Percentiles rank a stretch among this genome's conserved stretches.
These are phyloP conservation scores for Mantamonas sphyraenae DNA, from an alignment of 78 protist genomes.

Conservation along the genomic window DNA sequence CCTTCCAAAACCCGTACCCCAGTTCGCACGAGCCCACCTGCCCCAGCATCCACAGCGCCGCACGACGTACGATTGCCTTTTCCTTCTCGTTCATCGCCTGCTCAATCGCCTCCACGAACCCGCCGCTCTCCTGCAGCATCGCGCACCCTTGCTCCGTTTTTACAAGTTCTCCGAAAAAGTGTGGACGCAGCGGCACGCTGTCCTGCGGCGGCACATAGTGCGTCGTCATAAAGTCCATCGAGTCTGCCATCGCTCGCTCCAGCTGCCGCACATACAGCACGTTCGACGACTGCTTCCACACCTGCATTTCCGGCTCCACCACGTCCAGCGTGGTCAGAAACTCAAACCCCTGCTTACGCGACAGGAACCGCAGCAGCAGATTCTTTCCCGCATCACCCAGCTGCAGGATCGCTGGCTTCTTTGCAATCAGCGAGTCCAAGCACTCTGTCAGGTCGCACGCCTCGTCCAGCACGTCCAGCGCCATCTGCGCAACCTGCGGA, in stretches of 20 bases:
- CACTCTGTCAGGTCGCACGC: neutral
- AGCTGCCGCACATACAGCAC: neutral
- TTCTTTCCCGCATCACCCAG: neutral
- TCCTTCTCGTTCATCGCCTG: neutral
- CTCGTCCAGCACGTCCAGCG: neutral
- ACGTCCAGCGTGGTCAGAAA: neutral
- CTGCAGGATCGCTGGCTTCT: conserved; percentile 3
- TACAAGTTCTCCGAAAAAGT: neutral
- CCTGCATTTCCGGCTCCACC: neutral
- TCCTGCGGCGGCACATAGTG: neutral
- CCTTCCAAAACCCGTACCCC: too few species aligned
- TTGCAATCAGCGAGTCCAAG: neutral
- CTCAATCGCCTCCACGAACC: neutral
- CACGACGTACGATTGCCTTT: neutral
- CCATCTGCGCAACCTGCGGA: neutral
- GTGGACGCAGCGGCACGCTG: neutral
- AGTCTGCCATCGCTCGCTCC: neutral
- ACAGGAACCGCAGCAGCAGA: neutral
- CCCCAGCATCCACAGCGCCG: neutral
- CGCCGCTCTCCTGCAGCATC: neutral
- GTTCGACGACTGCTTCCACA: neutral
- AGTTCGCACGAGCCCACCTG: neutral
- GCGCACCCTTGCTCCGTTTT: neutral
- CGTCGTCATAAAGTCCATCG: neutral
- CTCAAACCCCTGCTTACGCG: neutral